Base-by-base conservation (phyloP, 2,329 filamentous ascomycete species). In the Penicillium thymicola region DNA sequence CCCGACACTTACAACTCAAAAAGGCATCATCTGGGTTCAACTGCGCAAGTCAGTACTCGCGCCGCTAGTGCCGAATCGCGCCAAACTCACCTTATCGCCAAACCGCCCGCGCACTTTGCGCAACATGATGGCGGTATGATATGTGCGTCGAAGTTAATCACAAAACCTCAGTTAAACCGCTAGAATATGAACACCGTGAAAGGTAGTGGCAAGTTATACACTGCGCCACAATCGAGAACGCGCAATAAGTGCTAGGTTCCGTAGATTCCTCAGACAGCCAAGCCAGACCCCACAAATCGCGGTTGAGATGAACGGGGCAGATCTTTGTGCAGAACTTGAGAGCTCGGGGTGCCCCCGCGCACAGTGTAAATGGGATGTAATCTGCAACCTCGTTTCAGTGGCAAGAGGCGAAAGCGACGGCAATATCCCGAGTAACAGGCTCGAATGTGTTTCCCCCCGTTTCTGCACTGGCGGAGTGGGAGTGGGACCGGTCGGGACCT, bases 1-100 rank as follows among this genome's bases (percentile, higher is more conserved):
- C 28, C 8, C 55, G 18, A 43, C 40, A 81, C 85, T 83, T 72
- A 88, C 87, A 89, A 70, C 83, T 87, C 59, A 90, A 76, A 73
- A 88, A 89, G 36, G 85, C 82, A 75, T 88, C 86, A 62, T 89
- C 86, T 14, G 86, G 85, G 51, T 77, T 76, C 61, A 85, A 65
- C 77, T 76, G 64, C 51, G 38, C 51, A 55, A 57, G 50, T 69
- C 55, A 72, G 67, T 53, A 57, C 45, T 30, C 13, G 46, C 27
- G n/a, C 30, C 27, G 25, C 40, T 36, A 48, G 44, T 44, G 21
- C 9, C 32, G 10, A n/a, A 47, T 28, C 42, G 41, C 36, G 25
- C 41, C 25, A 25, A 54, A 72, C 71, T 59, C 63, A 75, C 73
- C 58, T 65, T 72, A 59, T 75, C 72, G 36, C 70, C 68, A 58